Conservation (phyloP, 176 grass and related monocot genomes). For the Aegilops sharonensis region DNA sequence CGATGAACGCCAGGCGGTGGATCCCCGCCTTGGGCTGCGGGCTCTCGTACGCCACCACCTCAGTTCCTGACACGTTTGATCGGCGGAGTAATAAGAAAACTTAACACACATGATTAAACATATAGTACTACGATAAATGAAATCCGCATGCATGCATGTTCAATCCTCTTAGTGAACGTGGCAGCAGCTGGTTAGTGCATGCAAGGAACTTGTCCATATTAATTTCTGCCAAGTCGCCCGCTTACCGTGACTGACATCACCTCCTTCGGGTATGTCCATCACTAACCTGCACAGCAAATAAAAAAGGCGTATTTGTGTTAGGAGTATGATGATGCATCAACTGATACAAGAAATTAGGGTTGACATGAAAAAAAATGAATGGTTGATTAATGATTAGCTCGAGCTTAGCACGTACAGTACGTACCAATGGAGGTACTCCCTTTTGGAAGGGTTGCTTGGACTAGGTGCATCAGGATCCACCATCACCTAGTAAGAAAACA, state of each 20-base stretch:
- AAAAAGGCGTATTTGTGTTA: too few species aligned
- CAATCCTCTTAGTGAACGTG: neutral
- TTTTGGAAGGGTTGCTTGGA: conserved; percentile 67
- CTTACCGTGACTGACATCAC: conserved; percentile 52
- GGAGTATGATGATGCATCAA: too few species aligned
- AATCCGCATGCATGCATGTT: neutral
- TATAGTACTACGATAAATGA: neutral
- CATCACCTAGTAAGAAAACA: conserved; percentile 46
- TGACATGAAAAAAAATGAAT: neutral
- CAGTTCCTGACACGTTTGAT: conserved; percentile 27
- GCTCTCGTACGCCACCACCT: conserved; percentile 47
- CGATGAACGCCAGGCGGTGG: conserved; percentile 59
- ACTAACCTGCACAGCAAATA: neutral
- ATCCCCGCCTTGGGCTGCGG: conserved; percentile 45
- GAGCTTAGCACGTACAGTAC: conserved; percentile 26
- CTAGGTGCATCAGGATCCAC: conserved; percentile 87
- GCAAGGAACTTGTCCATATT: neutral
- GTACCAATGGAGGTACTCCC: conserved; percentile 90
- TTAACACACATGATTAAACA: neutral
- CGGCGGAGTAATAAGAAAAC: neutral
- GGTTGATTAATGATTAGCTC: neutral
- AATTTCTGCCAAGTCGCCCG: neutral
- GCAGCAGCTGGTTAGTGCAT: neutral
- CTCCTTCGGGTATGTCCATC: conserved; percentile 5
- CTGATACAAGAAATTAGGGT: neutral